Base-by-base conservation (phyloP, 2,329 filamentous ascomycete genomes). In the Colletotrichum chrysophilum region DNA sequence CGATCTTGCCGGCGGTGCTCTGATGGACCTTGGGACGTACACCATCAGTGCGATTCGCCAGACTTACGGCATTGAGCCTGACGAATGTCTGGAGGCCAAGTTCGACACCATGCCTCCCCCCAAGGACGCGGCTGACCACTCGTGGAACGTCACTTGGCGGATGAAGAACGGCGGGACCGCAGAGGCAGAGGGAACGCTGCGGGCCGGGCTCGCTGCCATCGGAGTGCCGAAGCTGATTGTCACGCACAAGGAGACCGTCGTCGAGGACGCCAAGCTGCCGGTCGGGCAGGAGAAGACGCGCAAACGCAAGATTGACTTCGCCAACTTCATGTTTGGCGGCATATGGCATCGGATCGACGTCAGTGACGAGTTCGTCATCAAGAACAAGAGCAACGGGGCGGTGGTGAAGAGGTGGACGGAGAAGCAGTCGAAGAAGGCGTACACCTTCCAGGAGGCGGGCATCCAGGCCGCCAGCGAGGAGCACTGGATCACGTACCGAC, bases 401-500 rank as follows among this genome's bases (percentile, higher is more conserved):
- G 67, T 75, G 12, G 66, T 81, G 58, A 80, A 74, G 77, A 78
- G n/a, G 62, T 82, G 78, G 79, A 79, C 56, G 2, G 78, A 79
- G 55, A 78, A 60, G 74, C 75, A 78, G 64, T 78, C 79, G 13
- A 80, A 80, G 65, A 84, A 84, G 78, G 81, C 82, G 2, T 86
- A 86, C 73, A 83, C 83, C 4, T 83, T 80, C 76, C 71, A 75
- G 16, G 84, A 86, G 13, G 82, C 80, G 8, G 83, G 83, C 7
- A 64, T 80, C 7, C 77, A 80, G 26, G 77, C 79, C 55, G 79
- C 81, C 4, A 81, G 83, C 12, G 82, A 86, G 79, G 78, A 78
- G 3, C 85, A 80, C 70, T 89, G 87, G 87, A 81, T 82, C 34
- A 84, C 85, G 16, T 89, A 88, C 78, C 83, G 86, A 9, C 82